Conservation (phyloP, 768 basidiomycete species). For the Lentinula sp. region DNA sequence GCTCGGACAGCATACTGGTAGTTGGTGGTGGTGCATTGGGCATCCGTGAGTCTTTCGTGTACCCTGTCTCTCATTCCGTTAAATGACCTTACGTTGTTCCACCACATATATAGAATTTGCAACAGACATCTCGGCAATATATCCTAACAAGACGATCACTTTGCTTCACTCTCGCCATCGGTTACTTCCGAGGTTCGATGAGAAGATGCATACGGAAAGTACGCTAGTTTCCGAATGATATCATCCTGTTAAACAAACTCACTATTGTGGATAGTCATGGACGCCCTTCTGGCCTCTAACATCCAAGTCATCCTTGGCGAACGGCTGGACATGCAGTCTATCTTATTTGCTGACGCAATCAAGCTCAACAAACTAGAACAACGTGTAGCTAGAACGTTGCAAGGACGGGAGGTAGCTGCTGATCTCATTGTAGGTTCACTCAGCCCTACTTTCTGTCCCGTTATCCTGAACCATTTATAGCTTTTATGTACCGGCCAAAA, state of each 20-base stretch:
- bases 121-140: slow-evolving; percentile 51
- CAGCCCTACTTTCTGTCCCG: not conserved
- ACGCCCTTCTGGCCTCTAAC: slow-evolving; percentile 33
- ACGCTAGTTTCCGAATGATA: slow-evolving; percentile 7
- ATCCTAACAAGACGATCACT: slow-evolving; percentile 47
- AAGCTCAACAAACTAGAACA: slow-evolving; percentile 21
- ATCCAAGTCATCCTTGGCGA: slow-evolving; percentile 50
- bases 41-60: slow-evolving; percentile 42
- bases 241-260: too few species aligned
- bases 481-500: slow-evolving; percentile 57
- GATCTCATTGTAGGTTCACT: slow-evolving; percentile 41
- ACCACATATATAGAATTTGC: slow-evolving; percentile 43
- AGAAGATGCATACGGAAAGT: slow-evolving; percentile 48
- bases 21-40: slow-evolving; percentile 73
- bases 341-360: slow-evolving; percentile 7
- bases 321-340: slow-evolving; percentile 37
- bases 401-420: slow-evolving; percentile 44
- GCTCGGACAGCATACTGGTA: slow-evolving; percentile 47
- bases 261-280: slow-evolving; percentile 21
- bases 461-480: slow-evolving; percentile 19
- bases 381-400: slow-evolving; percentile 37
- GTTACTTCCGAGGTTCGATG: slow-evolving; percentile 50
- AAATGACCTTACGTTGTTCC: not conserved
- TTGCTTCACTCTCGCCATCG: slow-evolving; percentile 53
- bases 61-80: not conserved